phyloP scores from a whole-genome alignment of 257 asterid species.

The Oldenlandia corymbosa region DNA sequence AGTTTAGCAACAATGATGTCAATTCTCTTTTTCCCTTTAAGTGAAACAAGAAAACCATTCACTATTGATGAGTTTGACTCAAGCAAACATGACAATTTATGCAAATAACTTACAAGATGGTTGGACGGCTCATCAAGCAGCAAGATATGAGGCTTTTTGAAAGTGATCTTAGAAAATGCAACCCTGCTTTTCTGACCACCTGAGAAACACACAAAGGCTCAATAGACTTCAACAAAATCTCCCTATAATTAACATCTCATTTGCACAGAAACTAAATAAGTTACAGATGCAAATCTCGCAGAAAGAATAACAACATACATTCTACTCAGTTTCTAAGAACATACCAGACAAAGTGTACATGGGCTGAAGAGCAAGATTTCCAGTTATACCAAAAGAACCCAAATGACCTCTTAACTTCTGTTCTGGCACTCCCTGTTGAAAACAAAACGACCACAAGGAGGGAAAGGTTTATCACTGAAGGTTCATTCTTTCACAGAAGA shows the following conservation, averaged over 20 bases:
- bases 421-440: constrained; percentile 88
- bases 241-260: neutral
- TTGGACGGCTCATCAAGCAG: constrained; percentile 97
- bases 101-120: constrained; percentile 74
- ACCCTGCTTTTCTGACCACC: constrained; percentile 99
- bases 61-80: no score
- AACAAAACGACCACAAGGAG: constrained; percentile 2
- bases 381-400: constrained; percentile 95
- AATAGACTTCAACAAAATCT: constrained; percentile 1
- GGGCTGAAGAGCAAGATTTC: constrained; percentile 97
- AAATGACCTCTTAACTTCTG: constrained; percentile 90
- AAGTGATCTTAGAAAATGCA: constrained; percentile 93
- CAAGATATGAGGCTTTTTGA: constrained; percentile 95
- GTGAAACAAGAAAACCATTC: no score
- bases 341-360: constrained; percentile 95
- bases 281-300: neutral
- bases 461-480: neutral
- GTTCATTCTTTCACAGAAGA: neutral
- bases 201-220: constrained; percentile 24
- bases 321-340: no score
- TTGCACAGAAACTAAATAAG: neutral
- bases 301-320: no score
- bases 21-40: no score
- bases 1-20: no score
- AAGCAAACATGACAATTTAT: no score